Evolutionary conservation across 441 rosid species (phyloP), one percentile per base, ranked within the genome.

Genomic region (Pelargonium cotyledonis): DNA sequence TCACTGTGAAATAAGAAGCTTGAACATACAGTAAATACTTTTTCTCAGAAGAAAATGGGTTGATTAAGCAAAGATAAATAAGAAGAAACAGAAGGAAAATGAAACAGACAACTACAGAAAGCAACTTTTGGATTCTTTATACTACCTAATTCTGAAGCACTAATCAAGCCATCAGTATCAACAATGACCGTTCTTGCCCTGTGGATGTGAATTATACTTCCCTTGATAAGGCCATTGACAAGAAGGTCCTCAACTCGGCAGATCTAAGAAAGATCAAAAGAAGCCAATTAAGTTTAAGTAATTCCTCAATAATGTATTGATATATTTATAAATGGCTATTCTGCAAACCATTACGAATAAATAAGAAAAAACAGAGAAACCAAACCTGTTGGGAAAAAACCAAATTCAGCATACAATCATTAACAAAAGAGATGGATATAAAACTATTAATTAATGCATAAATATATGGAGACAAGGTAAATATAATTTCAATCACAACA

Each of bases 211-310:
- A 95, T 81, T 49, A 95, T 83, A 84, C 98, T 91, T 80, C 99
- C 99, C 83, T 80, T 88, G 31, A 95, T 72, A 70, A 82, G 76
- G 68, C 99, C 99, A 83, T 80, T 82, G 71, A 95, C 96, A 73
- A 92, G 92, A 77, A 95, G 81, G 77, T 92, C 99, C 84, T 95
- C 99, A 67, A 95, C 98, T 31, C 99, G 91, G 75, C 97, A 95
- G 71, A 95, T 90, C 99, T 95, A 83, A 65, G 67, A 75, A 70
- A 44, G 49, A 67, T 35, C 58, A 73, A 70, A 63, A 43, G 43
- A 18, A 66, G 73, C 10, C 26, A 55, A 8, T 75, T 44, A 47
- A 23, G 8, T 65, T 77, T 65, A 14, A 67, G 47, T 29, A 19
- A 67, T 53, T n/a, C 18, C 60, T 8, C 15, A 7, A 7, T 15